Conservation (phyloP, 768 basidiomycete species). For the Nevesoporus exiguus region DNA sequence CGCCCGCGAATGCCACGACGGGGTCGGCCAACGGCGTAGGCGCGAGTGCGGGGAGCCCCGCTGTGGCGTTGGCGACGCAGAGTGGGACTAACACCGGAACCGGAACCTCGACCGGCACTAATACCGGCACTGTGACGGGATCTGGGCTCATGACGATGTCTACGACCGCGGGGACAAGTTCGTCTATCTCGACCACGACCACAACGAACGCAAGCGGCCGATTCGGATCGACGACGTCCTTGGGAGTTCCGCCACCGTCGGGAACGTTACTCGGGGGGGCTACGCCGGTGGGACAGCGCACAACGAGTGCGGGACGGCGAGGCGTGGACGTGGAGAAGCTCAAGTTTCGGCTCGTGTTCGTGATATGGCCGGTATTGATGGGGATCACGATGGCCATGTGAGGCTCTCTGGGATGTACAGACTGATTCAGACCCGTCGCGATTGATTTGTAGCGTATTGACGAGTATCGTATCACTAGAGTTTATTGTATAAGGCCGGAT, state of each 20-base stretch:
- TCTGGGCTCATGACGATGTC: conserved; percentile 4
- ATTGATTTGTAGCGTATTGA: conserved; percentile 1
- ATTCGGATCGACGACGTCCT: conserved; percentile 2
- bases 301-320: conserved; percentile 22
- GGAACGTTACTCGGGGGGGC: conserved; percentile 4
- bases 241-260: conserved; percentile 9
- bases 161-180: conserved; percentile 6
- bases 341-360: conserved; percentile 47
- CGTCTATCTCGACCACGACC: conserved; percentile 2
- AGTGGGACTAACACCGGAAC: not conserved
- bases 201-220: not conserved
- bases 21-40: not conserved
- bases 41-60: not conserved
- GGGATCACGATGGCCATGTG: conserved; percentile 55
- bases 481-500: not conserved
- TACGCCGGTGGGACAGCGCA: conserved; percentile 1
- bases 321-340: conserved; percentile 33
- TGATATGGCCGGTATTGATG: conserved; percentile 55
- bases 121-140: not conserved
- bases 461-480: not conserved
- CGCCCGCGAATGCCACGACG: conserved; percentile 18
- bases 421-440: not conserved
- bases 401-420: not conserved
- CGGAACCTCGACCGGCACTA: not conserved
- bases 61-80: conserved; percentile 4